phyloP scores from a whole-genome alignment of 805 yeast genomes.

The Teunomyces barrocoloradensis region DNA sequence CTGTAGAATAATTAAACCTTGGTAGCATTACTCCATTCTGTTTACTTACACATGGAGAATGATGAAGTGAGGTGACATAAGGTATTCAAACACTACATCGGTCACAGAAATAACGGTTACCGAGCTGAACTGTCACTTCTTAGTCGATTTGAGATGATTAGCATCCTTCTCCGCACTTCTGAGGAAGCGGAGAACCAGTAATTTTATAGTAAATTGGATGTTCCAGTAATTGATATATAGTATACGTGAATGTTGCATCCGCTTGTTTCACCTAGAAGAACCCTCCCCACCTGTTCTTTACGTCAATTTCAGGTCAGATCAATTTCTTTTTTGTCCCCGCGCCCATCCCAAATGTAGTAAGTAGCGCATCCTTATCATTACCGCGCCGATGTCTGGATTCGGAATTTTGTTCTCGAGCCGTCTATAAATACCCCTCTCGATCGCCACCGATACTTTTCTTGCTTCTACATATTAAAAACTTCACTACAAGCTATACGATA shows the following conservation, averaged over 20 bases:
- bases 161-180: not conserved
- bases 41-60: too few relatives aligned
- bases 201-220: not conserved
- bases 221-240: not conserved
- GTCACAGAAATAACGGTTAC: too few relatives aligned
- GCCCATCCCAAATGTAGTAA: not conserved
- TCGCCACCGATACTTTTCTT: not conserved
- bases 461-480: not conserved
- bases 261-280: too few relatives aligned
- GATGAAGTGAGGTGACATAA: too few relatives aligned
- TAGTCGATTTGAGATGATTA: not conserved
- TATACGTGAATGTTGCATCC: too few relatives aligned
- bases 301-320: too few relatives aligned
- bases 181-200: not conserved
- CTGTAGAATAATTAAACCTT: too few relatives aligned
- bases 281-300: too few relatives aligned
- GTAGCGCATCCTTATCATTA: slow-evolving; percentile 1
- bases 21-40: too few relatives aligned
- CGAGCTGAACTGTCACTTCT: too few relatives aligned
- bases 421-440: not conserved
- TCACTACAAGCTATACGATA: not conserved
- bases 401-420: not conserved
- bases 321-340: not conserved
- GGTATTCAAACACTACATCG: too few relatives aligned
- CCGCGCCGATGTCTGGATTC: slow-evolving; percentile 1